phyloP scores from a whole-genome alignment of 2,329 filamentous ascomycete genomes.

The Aaosphaeria pasadenensis region DNA sequence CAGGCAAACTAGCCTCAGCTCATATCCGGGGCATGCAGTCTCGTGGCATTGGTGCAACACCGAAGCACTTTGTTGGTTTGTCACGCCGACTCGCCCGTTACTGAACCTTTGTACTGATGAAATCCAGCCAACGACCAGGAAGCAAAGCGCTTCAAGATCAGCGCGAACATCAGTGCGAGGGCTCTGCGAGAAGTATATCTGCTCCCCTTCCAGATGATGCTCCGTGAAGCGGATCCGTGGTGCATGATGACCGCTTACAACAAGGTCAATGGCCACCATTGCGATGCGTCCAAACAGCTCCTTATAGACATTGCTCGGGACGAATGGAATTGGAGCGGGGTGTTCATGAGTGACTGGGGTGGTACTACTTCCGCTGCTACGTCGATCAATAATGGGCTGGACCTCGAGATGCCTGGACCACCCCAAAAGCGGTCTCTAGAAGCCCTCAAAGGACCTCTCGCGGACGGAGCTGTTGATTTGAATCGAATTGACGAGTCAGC shows the following conservation, averaged over 20 bases:
- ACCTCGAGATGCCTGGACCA: constrained; percentile 36
- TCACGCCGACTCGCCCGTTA: background rate
- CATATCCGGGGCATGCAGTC: constrained; percentile 38
- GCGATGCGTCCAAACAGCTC: constrained; percentile 62
- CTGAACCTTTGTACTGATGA: background rate
- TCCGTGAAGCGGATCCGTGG: constrained; percentile 65
- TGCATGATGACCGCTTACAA: constrained; percentile 74
- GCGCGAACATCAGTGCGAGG: constrained; percentile 44
- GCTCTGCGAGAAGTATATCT: constrained; percentile 56
- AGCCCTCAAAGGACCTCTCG: constrained; percentile 43
- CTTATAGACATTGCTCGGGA: constrained; percentile 66
- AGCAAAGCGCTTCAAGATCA: constrained; percentile 62
- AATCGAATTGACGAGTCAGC: background rate
- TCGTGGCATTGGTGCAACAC: background rate
- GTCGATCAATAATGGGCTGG: constrained; percentile 33
- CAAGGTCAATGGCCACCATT: constrained; percentile 68
- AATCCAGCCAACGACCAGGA: constrained; percentile 38
- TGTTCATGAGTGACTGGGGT: constrained; percentile 63
- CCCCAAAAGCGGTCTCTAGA: constrained; percentile 52
- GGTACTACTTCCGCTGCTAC: constrained; percentile 35
- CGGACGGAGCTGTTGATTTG: constrained; percentile 47
- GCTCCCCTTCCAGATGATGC: constrained; percentile 64
- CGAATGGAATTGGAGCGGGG: constrained; percentile 72
- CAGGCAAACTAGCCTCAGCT: constrained; percentile 57
- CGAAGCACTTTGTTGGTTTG: background rate